phyloP scores from a whole-genome alignment of 1,139 yeast genomes.

The Yueomyces sp. region DNA sequence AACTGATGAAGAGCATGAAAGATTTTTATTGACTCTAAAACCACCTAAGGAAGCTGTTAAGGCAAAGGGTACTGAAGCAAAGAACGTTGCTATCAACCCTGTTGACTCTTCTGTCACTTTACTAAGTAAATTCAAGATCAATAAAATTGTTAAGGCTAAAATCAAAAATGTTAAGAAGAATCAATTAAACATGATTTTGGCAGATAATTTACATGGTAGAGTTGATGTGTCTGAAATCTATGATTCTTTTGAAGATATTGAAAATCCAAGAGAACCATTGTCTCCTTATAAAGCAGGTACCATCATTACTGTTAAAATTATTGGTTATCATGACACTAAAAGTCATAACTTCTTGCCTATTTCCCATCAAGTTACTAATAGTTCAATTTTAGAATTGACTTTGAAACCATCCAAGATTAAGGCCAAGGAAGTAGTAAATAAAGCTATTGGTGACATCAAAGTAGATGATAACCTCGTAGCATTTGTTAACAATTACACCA shows the following conservation, averaged over 20 bases:
- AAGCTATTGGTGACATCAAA: conserved; percentile 33
- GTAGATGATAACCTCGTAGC: conserved; percentile 55
- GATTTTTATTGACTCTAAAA: conserved; percentile 56
- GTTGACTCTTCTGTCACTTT: conserved; percentile 40
- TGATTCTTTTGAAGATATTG: conserved; percentile 42
- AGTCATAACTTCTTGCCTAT: conserved; percentile 60
- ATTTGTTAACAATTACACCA: conserved; percentile 47
- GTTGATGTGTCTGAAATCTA: conserved; percentile 66
- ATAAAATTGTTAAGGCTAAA: conserved; percentile 46
- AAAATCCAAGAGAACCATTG: conserved; percentile 48
- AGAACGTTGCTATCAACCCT: conserved; percentile 35
- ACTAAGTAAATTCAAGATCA: conserved; percentile 44
- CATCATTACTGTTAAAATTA: conserved; percentile 46
- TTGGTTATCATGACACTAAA: conserved; percentile 69
- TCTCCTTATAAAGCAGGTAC: conserved; percentile 47
- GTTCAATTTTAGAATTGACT: conserved; percentile 54
- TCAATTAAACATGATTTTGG: conserved; percentile 63
- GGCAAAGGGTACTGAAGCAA: conserved; percentile 5
- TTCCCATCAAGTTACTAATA: conserved; percentile 46
- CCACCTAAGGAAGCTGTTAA: conserved; percentile 14
- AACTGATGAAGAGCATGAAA: conserved; percentile 51
- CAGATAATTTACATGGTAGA: conserved; percentile 72
- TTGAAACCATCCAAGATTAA: conserved; percentile 35
- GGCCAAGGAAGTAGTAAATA: conserved; percentile 30
- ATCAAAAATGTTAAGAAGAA: conserved; percentile 57